Base-by-base conservation (phyloP, 2,329 filamentous ascomycete species). In the Chrysosporium keratinophilum region DNA sequence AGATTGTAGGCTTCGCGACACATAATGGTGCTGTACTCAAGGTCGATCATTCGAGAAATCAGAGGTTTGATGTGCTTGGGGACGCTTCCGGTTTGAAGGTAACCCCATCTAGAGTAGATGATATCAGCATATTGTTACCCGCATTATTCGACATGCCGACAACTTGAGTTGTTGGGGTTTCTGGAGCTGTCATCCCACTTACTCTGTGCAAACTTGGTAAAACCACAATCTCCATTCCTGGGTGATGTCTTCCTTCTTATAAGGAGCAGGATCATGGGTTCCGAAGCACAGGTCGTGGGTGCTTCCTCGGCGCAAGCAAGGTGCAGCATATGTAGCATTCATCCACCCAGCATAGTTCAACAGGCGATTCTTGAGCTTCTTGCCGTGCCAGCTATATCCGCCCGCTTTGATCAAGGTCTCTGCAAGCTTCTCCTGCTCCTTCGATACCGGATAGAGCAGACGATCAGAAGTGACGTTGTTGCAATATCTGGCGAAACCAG, bases 1-100 rank as follows among this genome's bases (percentile, higher is more conserved):
- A 90, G 81, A 69, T 84, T 84, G 74, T 89, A 94, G 0, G 79
- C 78, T 6, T 78, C 72, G 0, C 75, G 74, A 71, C 88, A 94
- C 60, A 83, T 73, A 2, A 77, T 67, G 0, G 78, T 80, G 2
- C 74, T 67, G 66, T 83, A 88, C 1, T 82, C 74, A 0, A 88
- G 62, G 57, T 83, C 78, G 35, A 88, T 74, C 2, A 81, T 75
- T 12, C 88, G 83, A 0, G 87, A 91, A 48, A 93, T 74, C 5
- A 94, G 68, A 0, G 88, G 83, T 1, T 84, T 76, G 52, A 82
- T 76, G 55, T 79, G 71, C 0, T 71, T 61, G 0, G 87, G 87
- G 0, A 83, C 81, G 3, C 80, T 83, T 46, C 88, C 87, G 0
- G 85, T 88, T 59, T 84, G 79, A 48, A 90, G 80, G 69, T 81